phyloP scores from a whole-genome alignment of 345 rosid species.

The Eucalyptus polybractea region DNA sequence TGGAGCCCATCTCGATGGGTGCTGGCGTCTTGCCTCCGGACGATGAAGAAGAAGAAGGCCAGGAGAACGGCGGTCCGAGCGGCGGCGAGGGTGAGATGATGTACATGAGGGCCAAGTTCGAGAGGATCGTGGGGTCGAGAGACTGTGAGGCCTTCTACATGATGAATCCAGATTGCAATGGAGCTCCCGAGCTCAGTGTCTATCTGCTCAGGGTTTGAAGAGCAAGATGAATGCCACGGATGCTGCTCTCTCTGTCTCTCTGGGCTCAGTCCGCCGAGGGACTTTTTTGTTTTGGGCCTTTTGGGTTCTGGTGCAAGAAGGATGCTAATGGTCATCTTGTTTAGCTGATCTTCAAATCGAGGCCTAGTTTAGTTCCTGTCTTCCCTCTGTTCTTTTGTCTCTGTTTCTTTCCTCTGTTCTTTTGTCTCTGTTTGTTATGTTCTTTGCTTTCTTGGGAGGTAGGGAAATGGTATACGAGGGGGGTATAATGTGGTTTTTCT shows the following conservation, averaged over 20 bases:
- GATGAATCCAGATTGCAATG: conserved; percentile 99
- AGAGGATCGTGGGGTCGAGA: conserved; percentile 89
- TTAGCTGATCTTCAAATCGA: conserved; percentile 5
- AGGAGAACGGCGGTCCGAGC: neutral
- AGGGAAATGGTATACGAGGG: conserved; percentile 15
- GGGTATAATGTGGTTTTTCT: neutral
- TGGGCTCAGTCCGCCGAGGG: neutral
- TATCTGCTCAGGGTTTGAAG: conserved; percentile 76
- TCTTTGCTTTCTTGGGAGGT: neutral
- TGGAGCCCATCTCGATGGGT: conserved; percentile 95
- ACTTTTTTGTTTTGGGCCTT: neutral
- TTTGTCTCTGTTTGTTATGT: neutral
- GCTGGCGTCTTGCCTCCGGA: conserved; percentile 80
- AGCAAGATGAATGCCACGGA: neutral
- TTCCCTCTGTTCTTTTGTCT: neutral
- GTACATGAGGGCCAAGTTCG: conserved; percentile 95
- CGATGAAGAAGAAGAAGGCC: conserved; percentile 3
- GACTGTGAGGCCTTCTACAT: conserved; percentile 98
- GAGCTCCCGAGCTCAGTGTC: conserved; percentile 93
- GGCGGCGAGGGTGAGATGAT: conserved; percentile 32
- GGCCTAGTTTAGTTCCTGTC: neutral
- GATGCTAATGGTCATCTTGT: conserved; percentile 4
- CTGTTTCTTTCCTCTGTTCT: neutral
- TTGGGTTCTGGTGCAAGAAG: neutral
- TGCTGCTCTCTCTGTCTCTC: neutral